A percentile compares a stretch with the other conserved stretches of the same genome.
phyloP scores from a whole-genome alignment of 1,139 yeast genomes.

The Candida sanyaensis region DNA sequence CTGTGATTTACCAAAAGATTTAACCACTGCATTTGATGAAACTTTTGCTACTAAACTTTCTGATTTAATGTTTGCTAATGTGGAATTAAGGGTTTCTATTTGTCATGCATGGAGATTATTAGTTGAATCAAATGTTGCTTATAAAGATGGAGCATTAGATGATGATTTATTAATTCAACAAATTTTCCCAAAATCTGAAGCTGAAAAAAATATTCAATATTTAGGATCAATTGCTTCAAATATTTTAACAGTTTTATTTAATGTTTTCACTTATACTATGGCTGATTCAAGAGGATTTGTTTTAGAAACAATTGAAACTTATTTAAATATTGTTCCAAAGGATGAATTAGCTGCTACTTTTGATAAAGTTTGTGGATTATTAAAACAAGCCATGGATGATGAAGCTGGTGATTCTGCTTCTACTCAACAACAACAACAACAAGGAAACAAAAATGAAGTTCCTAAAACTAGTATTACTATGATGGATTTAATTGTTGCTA shows the following conservation, averaged over 20 bases:
- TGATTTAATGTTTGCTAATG: conserved; percentile 71
- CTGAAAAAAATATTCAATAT: conserved; percentile 60
- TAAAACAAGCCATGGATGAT: conserved; percentile 74
- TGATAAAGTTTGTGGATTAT: conserved; percentile 78
- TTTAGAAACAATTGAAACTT: conserved; percentile 82
- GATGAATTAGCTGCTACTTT: conserved; percentile 75
- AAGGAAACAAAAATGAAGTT: conserved; percentile 24
- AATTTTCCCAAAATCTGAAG: conserved; percentile 57
- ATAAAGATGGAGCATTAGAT: conserved; percentile 58
- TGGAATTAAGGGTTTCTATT: conserved; percentile 72
- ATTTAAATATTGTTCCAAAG: conserved; percentile 67
- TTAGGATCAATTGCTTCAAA: conserved; percentile 70
- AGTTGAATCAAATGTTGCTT: conserved; percentile 74
- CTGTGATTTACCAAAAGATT: conserved; percentile 83
- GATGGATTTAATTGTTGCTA: conserved; percentile 87
- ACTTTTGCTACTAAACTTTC: conserved; percentile 77
- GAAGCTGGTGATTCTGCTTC: conserved; percentile 33
- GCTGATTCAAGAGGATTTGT: conserved; percentile 84
- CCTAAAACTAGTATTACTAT: conserved; percentile 74
- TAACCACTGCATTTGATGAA: conserved; percentile 63
- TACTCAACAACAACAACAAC: conserved; percentile 17
- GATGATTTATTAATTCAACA: conserved; percentile 62
- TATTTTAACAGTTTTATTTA: conserved; percentile 82
- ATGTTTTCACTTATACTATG: conserved; percentile 83
- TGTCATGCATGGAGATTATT: conserved; percentile 80